Evolutionary conservation across 2,329 filamentous ascomycete species (phyloP), one percentile per base, ranked within the genome.

Genomic region (Ophiocordyceps australis): DNA sequence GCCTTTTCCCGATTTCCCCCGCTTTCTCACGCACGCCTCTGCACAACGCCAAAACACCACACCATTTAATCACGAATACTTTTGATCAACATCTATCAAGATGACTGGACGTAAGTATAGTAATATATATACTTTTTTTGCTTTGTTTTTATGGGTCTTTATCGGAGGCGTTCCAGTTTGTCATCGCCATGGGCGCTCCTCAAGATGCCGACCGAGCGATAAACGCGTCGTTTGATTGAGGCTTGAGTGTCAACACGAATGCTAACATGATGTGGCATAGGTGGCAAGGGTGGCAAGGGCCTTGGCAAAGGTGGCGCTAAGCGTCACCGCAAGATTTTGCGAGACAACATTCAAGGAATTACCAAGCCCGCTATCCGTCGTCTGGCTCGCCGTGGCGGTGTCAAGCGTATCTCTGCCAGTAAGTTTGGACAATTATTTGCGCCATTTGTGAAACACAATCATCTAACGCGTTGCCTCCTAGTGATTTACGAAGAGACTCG

Each of bases 271-370:
- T 41, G 31, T 35, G 39, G 33, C 36, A 44, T 44, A 89, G 81
- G 81, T 56, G 82, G 82, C 57, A 91, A 92, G 65, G 83, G 83
- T 59, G 85, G 85, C 55, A 93, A 93, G 74, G 85, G 83, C 56
- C 82, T 93, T 61, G 85, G 85, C 57, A 93, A 93, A 75, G 85
- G 85, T 41, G 85, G 85, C 58, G 86, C 86, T 62, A 95, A 94
- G 79, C 85, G 85, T 62, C 85, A 94, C 66, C 76, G 86, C 52
- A 94, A 94, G 80, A 94, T 94, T 68, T 72, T 94, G 59, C 82
- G 85, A 62, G 85, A 93, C 78, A 94, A 93, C 79, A 94, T 94
- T 54, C 85, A 94, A 67, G 85, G 85, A 64, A 94, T 94, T 54
- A 94, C 85, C 52, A 94, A 94, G 79, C 85, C 85, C 47, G 85